Conservation (phyloP, 2,329 filamentous ascomycete species). For the Pseudogymnoascus sp. region DNA sequence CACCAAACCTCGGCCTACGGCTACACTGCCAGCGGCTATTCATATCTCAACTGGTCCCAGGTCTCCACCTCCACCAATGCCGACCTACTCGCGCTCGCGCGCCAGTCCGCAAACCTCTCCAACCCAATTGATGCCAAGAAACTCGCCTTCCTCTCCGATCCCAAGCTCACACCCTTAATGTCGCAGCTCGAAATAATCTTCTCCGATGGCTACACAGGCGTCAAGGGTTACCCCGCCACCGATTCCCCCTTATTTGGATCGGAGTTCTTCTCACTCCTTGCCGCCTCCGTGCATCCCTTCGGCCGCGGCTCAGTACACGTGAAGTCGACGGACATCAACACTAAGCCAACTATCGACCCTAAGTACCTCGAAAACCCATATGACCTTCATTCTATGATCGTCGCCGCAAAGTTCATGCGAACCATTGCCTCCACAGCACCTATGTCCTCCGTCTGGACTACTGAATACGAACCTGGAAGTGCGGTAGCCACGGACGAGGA, state of each 20-base stretch:
- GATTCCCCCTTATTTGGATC: conserved; percentile 14
- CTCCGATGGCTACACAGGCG: conserved; percentile 37
- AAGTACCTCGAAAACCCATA: conserved; percentile 45
- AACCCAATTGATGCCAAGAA: conserved; percentile 33
- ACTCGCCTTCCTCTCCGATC: conserved; percentile 31
- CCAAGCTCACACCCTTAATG: conserved; percentile 10
- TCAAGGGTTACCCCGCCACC: conserved; percentile 19
- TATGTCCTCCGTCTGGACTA: conserved; percentile 14
- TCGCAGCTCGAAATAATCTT: conserved; percentile 27
- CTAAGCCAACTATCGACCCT: conserved; percentile 42
- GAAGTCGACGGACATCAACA: conserved; percentile 29
- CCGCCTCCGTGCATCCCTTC: conserved; percentile 48
- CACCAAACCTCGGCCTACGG: conserved; percentile 16
- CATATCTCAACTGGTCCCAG: conserved; percentile 36
- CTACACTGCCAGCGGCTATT: conserved; percentile 28
- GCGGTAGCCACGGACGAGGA: conserved; percentile 8
- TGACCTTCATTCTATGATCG: conserved; percentile 34
- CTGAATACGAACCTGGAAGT: conserved; percentile 20
- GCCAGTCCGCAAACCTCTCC: conserved; percentile 23
- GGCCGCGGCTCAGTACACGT: conserved; percentile 52
- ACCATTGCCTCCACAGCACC: conserved; percentile 16
- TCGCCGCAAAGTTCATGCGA: conserved; percentile 15
- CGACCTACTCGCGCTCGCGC: conserved; percentile 27
- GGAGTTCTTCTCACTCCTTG: conserved; percentile 30
- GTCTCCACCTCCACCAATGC: conserved; percentile 27